Conservation (phyloP, 345 rosid species). For the Eutrema japonicum region DNA sequence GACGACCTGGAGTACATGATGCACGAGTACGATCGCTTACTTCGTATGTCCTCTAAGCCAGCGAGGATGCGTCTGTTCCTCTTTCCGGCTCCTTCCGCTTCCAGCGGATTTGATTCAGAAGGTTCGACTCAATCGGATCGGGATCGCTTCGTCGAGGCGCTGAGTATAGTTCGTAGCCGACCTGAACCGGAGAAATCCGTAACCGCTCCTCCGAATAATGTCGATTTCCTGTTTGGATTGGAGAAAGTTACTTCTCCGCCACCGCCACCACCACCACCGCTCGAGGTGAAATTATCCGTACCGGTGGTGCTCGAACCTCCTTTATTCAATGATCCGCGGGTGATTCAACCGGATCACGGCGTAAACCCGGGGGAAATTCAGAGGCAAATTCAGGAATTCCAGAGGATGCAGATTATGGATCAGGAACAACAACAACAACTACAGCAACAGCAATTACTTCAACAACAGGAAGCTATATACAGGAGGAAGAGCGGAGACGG, state of each 20-base stretch:
- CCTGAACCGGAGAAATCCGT: conserved; percentile 41
- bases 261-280: conserved; percentile 41
- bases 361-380: conserved; percentile 55
- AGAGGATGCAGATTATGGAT: conserved; percentile 77
- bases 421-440: conserved; percentile 52
- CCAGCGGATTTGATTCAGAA: conserved; percentile 56
- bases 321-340: conserved; percentile 39
- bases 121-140: conserved; percentile 64
- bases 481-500: conserved; percentile 47
- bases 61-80: conserved; percentile 87
- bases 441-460: conserved; percentile 42
- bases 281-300: conserved; percentile 41
- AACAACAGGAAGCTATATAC: conserved; percentile 55
- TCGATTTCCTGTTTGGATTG: conserved; percentile 79
- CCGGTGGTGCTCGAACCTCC: conserved; percentile 37
- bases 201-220: conserved; percentile 46
- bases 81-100: conserved; percentile 49
- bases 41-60: conserved; percentile 69
- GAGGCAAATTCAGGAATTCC: conserved; percentile 66
- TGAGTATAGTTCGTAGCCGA: conserved; percentile 61
- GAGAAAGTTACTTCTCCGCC: conserved; percentile 57
- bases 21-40: conserved; percentile 89
- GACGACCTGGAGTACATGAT: conserved; percentile 95
- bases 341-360: conserved; percentile 51
- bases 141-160: conserved; percentile 66